phyloP scores from a whole-genome alignment of 129 eudicot species.

The Centrapalus pauciflorus region DNA sequence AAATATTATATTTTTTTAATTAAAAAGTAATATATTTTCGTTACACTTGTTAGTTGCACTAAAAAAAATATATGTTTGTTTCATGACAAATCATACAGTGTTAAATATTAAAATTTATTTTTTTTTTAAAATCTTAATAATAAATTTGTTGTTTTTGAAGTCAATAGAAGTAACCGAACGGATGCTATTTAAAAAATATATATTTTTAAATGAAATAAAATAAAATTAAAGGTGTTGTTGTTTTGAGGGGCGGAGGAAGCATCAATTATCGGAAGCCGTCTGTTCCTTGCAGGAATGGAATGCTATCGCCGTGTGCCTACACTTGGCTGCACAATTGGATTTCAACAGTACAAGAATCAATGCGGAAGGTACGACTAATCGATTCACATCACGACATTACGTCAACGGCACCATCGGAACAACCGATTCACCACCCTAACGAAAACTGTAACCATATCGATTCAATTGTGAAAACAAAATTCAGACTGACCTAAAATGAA shows the following conservation, averaged over 20 bases:
- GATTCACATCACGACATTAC: background rate
- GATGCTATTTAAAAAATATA: too few relatives aligned
- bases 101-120: too few relatives aligned
- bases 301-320: conserved; percentile 6
- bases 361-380: conserved; percentile 7
- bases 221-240: background rate
- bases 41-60: too few relatives aligned
- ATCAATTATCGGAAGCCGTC: conserved; percentile 5
- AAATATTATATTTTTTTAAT: too few relatives aligned
- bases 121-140: too few relatives aligned
- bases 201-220: background rate
- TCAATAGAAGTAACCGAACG: too few relatives aligned
- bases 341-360: background rate
- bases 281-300: conserved; percentile 1
- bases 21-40: too few relatives aligned
- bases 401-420: background rate
- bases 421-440: background rate
- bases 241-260: conserved; percentile 5
- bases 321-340: conserved; percentile 25
- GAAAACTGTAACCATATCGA: background rate
- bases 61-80: too few relatives aligned
- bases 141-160: too few relatives aligned
- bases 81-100: too few relatives aligned
- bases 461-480: background rate
- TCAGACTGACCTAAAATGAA: background rate